Evolutionary conservation across 768 basidiomycete species (phyloP).

Genomic region (Mycena filopes): DNA sequence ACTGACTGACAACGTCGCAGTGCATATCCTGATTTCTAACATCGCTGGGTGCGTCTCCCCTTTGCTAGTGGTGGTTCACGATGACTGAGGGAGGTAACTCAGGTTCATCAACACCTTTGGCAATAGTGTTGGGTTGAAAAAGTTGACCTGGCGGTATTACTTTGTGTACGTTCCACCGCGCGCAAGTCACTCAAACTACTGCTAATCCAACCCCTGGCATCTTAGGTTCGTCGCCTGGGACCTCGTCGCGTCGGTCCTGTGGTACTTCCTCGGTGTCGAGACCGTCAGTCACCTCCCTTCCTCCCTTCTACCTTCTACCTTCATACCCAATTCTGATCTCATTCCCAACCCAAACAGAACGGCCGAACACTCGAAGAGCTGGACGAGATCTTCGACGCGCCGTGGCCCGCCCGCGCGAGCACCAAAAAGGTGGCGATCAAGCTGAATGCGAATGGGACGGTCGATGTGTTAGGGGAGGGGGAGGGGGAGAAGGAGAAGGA

Average conservation of each 20-base stretch:
- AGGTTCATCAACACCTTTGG: conserved; percentile 42
- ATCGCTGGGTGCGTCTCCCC: conserved; percentile 31
- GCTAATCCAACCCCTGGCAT: background rate
- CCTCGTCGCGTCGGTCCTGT: conserved; percentile 33
- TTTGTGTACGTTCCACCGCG: conserved; percentile 32
- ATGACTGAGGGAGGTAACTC: background rate
- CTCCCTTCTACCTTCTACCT: background rate
- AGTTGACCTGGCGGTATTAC: conserved; percentile 40
- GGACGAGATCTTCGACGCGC: conserved; percentile 38
- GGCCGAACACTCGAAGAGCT: conserved; percentile 40
- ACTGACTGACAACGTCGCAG: too few species aligned
- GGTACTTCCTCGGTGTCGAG: conserved; percentile 41
- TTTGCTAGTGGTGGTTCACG: too few species aligned
- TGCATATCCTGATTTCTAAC: conserved; percentile 41
- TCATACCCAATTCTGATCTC: background rate
- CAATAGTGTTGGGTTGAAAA: conserved; percentile 37
- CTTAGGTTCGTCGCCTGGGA: conserved; percentile 40
- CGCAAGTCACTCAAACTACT: too few species aligned
- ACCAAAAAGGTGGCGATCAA: conserved; percentile 32
- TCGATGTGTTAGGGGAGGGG: conserved; percentile 29
- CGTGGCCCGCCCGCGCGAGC: conserved; percentile 39
- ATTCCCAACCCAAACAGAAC: too few species aligned
- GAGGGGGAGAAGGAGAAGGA: too few species aligned
- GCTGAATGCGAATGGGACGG: conserved; percentile 31
- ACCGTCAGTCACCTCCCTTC: conserved; percentile 25